Base-by-base conservation (phyloP, 495 filamentous ascomycete genomes). In the Margaritispora aquatica region DNA sequence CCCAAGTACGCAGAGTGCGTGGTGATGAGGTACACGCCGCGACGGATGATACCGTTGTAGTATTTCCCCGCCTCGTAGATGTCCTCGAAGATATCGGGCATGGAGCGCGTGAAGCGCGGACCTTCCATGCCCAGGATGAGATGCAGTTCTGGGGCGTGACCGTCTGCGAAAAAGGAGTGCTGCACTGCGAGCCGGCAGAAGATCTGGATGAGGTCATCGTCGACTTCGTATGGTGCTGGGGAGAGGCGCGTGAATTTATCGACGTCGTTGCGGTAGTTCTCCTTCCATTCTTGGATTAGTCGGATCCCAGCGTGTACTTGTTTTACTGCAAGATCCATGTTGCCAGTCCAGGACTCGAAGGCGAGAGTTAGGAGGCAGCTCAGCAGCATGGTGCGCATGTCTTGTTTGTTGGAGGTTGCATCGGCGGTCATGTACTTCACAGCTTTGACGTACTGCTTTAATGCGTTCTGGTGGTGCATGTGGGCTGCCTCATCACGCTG, bases 271-370 rank as follows among this genome's bases (percentile, higher is more conserved):
- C 17, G 47, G 19, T 60, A 55, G 15, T 54, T 36, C 27, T 60
- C 51, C 50, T 54, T 60, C 58, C 58, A 60, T 36, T 60, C 58
- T 60, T 60, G 51, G 24, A 60, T 60, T n/a, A 60, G 58, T 22
- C 36, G 36, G 21, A 60, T 55, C 24, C 51, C 58, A 36, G 58
- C 38, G 55, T 55, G 50, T 13, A 60, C 58, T 55, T 60, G 58
- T 2, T 54, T 60, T 15, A 54, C 51, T 11, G 58, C 58, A 1
- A 54, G 41, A 26, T 54, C 58, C 51, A 60, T 55, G 11, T 60
- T 60, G n/a, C 58, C 58, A 49, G 50, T 54, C 50, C 50, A 60
- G 36, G 58, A 54, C 26, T 60, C 58, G 19, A 60, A 60, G 31
- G 51, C 58, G 15, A 60, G 22, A n/a, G 51, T 60, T 13, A 60